These are phyloP conservation scores for Kalmusia sp. DNA, from an alignment of 2,329 filamentous ascomycete species.

Conservation along the genomic window DNA sequence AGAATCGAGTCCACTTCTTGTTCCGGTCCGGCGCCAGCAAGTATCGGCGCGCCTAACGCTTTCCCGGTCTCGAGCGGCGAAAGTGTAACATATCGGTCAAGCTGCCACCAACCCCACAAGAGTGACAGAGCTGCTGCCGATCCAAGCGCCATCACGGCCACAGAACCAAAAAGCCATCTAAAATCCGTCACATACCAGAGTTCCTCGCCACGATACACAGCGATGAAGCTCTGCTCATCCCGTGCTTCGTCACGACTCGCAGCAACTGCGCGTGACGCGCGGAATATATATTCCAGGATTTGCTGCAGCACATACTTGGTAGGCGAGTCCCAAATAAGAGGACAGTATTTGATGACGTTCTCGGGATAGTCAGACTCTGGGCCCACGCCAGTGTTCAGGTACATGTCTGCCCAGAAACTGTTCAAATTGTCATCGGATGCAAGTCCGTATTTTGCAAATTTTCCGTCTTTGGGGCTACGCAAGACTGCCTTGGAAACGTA, in stretches of 20 bases:
- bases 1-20: conserved; percentile 17
- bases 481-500: conserved; percentile 10
- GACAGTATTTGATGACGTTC: too few species aligned
- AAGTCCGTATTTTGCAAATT: neutral
- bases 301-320: conserved; percentile 5
- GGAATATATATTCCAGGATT: conserved; percentile 18
- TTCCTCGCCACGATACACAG: conserved; percentile 10
- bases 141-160: conserved; percentile 17
- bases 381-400: neutral
- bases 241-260: neutral
- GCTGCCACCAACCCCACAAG: conserved; percentile 23
- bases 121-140: conserved; percentile 11
- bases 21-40: conserved; percentile 15
- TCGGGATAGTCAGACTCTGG: neutral
- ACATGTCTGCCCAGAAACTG: conserved; percentile 11
- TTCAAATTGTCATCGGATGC: neutral
- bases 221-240: conserved; percentile 13
- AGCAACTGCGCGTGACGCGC: conserved; percentile 3
- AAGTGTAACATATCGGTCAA: conserved; percentile 16
- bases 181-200: conserved; percentile 19
- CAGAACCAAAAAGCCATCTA: conserved; percentile 11
- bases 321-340: conserved; percentile 12
- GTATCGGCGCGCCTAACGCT: conserved; percentile 20
- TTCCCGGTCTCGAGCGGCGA: conserved; percentile 23
- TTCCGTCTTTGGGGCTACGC: neutral